Evolutionary conservation across 1,139 yeast species (phyloP), one percentile per base, ranked within the genome.

Genomic region (Scheffersomyces parashehatae): DNA sequence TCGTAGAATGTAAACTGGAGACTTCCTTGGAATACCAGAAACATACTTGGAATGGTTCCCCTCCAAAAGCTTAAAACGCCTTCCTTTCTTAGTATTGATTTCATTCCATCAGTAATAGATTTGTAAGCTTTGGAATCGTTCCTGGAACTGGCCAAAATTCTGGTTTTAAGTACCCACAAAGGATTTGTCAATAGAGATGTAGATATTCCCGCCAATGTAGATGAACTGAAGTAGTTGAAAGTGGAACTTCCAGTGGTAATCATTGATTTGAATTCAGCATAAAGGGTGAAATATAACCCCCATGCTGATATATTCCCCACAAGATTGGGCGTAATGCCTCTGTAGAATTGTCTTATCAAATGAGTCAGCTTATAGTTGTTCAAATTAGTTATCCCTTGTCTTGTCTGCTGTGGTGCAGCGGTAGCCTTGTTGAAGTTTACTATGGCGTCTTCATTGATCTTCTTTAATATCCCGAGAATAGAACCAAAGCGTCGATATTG

Each of bases 11-110:
- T 81, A 58, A 93, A 85, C 56, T 95, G 97, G 12, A 93, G 65
- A 8, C 96, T 89, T 6, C 95, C 95, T 60, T 93, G 98, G 15
- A 86, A 77, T 1, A 93, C 96, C 50, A 88, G 91, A 43, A 91
- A 72, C 44, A 91, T 58, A 5, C 96, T 82, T 0, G 99, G 98
- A 1, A 83, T 55, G 5, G 90, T 70, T 0, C 99, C 99, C 48
- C 82, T 81, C 85, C 95, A 90, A 50, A 88, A 83, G 1, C 91
- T 87, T 2, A 52, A 41, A 0, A 83, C 30, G 0, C 98, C 97
- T 61, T 90, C 96, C 1, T 72, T 67, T 15, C 52, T 55, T 14
- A 73, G 59, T 15, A 90, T 81, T 36, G 75, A 63, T 8, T 47
- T 50, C 0, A 82, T 56, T 0, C 95, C 95, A 48, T 83, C 82